phyloP scores from a whole-genome alignment of 768 basidiomycete species.

The Pluteus cervinus region DNA sequence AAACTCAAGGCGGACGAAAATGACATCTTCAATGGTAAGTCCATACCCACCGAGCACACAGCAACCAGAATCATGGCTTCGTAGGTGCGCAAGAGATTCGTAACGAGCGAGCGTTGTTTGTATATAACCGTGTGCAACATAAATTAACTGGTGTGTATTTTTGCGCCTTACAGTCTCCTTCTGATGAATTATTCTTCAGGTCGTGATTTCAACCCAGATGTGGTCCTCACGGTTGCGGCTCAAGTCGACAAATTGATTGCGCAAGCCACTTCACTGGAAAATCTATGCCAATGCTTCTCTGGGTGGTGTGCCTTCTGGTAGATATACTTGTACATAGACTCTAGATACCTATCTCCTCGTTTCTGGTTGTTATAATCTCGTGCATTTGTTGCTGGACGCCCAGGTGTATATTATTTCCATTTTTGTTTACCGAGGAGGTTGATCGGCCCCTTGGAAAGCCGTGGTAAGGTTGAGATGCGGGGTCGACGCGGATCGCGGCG shows the following conservation, averaged over 20 bases:
- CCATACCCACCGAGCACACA: conserved; percentile 1
- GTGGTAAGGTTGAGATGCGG: too few relatives aligned
- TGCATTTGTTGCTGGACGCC: too few relatives aligned
- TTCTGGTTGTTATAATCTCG: conserved; percentile 8
- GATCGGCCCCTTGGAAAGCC: too few relatives aligned
- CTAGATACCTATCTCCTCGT: conserved; percentile 7
- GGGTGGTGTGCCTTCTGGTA: conserved; percentile 93
- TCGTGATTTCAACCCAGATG: conserved; percentile 87
- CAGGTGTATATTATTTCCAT: too few relatives aligned
- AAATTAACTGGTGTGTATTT: conserved; percentile 76
- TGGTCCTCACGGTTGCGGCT: conserved; percentile 60
- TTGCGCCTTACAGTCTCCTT: not conserved
- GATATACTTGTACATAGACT: conserved; percentile 4
- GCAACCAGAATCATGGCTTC: conserved; percentile 40
- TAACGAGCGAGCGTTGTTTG: conserved; percentile 84
- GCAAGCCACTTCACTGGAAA: conserved; percentile 90
- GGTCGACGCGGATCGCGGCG: too few relatives aligned
- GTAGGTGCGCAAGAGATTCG: conserved; percentile 79
- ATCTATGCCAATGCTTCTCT: conserved; percentile 94
- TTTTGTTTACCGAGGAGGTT: too few relatives aligned
- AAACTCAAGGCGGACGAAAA: conserved; percentile 90
- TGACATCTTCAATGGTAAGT: conserved; percentile 84
- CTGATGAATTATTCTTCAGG: conserved; percentile 36
- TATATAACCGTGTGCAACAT: conserved; percentile 91
- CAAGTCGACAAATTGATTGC: conserved; percentile 93